Evolutionary conservation across 225 moss, liverwort and hornwort genomes (phyloP), one percentile per base, ranked within the genome.

Genomic region (Polytrichum commune): DNA sequence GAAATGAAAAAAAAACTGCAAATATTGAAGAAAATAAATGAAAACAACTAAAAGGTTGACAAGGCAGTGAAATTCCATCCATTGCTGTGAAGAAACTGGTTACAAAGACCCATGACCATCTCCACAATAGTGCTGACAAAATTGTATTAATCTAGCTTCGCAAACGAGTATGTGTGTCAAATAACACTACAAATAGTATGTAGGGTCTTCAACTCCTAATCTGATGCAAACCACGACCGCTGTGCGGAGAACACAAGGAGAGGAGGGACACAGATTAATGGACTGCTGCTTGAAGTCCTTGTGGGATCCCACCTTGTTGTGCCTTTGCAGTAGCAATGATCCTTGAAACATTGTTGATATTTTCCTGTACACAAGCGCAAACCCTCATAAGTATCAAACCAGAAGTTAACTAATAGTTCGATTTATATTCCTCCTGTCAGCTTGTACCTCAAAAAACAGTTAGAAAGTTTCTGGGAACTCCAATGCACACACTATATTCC

Each of bases 321-420:
- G 85, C 74, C 79, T 85, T 92, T 2, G 88, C 88, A 79, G 75
- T 83, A 7, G 83, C 75, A n/a, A 92, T 78, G 26, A 90, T 90
- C 57, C 94, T 85, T 53, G 85, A 88, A 35, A 94, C 88, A 65
- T 81, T 92, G 76, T 63, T 90, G 69, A 92, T 87, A n/a, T 90
- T 94, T 54, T 94, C 94, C 94, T 94, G 90, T 29, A 76, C 2
- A 46, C 13, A 46, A 46, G 16, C 4, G 46, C 46, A 46, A 13
- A 46, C 46, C 46, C 0, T 13, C 4, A 13, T 4, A 46, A 46
- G 46, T 1, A 46, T 46, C 46, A 46, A 46, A 46, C 16, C 46
- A 46, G 13, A 46, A 46, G 4, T 3, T 46, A 16, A 46, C 16
- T 46, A 0, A 46, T 46, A 46, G 13, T 3, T 4, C 3, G 16